Conservation (phyloP, 768 basidiomycete species). For the Mycena crocata region DNA sequence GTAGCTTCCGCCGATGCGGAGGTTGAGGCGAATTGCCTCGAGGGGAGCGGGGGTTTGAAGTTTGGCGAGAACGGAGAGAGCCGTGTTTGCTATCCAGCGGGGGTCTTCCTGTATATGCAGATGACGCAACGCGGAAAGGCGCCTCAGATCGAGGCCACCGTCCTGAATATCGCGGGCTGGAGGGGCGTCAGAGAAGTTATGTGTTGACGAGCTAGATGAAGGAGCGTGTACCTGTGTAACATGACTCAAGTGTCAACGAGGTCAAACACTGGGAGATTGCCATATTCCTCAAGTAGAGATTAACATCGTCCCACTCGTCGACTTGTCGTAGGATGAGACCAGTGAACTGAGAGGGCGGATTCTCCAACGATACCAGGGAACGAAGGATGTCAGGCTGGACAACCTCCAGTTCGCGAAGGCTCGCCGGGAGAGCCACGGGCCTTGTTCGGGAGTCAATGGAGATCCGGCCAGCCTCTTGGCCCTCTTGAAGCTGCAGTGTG, state of each 20-base stretch:
- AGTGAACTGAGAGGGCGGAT: not conserved
- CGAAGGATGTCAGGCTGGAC: not conserved
- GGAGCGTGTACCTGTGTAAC: not conserved
- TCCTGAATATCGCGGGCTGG: not conserved
- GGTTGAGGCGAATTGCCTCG: not conserved
- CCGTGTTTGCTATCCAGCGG: not conserved
- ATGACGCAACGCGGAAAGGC: not conserved
- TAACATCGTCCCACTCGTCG: not conserved
- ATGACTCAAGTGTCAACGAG: slow-evolving; percentile 6
- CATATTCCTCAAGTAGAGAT: not conserved
- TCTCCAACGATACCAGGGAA: not conserved
- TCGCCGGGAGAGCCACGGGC: not conserved
- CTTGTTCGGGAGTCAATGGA: not conserved
- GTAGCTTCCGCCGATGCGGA: not conserved
- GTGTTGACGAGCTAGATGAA: not conserved
- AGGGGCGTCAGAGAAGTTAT: not conserved
- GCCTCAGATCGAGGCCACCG: not conserved
- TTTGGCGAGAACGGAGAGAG: not conserved
- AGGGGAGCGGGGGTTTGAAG: not conserved
- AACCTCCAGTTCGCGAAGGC: not conserved
- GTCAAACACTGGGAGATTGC: not conserved
- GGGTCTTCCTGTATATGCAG: not conserved
- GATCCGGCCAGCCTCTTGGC: not conserved
- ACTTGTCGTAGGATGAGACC: not conserved
- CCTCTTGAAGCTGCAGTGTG: not conserved